phyloP scores from a whole-genome alignment of 2,329 filamentous ascomycete genomes.

The Fusarium haematococcum region DNA sequence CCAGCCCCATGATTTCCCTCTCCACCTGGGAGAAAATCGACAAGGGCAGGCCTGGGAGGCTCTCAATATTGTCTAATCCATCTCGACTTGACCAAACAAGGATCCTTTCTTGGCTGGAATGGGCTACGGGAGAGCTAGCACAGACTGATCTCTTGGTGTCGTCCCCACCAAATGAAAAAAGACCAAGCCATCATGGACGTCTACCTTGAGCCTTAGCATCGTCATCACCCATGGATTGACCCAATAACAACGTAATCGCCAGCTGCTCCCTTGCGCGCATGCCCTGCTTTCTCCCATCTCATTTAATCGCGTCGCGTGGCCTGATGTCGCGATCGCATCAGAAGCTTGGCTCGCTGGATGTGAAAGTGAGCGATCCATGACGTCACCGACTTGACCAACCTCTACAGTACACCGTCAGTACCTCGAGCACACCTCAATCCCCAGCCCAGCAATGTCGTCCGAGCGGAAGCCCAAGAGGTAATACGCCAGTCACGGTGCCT shows the following conservation, averaged over 20 bases:
- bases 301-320: slow-evolving; percentile 13
- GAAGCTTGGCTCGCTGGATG: slow-evolving; percentile 28
- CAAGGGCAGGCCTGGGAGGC: slow-evolving; percentile 31
- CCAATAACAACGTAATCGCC: slow-evolving; percentile 35
- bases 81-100: slow-evolving; percentile 18
- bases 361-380: slow-evolving; percentile 41
- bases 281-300: slow-evolving; percentile 25
- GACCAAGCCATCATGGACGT: slow-evolving; percentile 28
- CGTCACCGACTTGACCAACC: slow-evolving; percentile 31
- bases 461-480: slow-evolving; percentile 3
- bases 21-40: slow-evolving; percentile 7
- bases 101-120: slow-evolving; percentile 38
- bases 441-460: not conserved
- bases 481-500: not conserved
- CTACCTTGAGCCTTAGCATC: slow-evolving; percentile 20
- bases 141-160: not conserved
- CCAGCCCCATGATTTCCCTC: slow-evolving; percentile 24
- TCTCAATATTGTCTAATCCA: slow-evolving; percentile 1
- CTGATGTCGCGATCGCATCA: slow-evolving; percentile 34
- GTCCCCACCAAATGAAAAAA: slow-evolving; percentile 28
- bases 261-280: slow-evolving; percentile 7
- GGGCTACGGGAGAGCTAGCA: not conserved
- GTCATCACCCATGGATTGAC: slow-evolving; percentile 22
- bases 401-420: not conserved
- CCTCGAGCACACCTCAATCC: slow-evolving; percentile 1